Base-by-base conservation (phyloP, 495 filamentous ascomycete genomes). In the Terfezia claveryi region DNA sequence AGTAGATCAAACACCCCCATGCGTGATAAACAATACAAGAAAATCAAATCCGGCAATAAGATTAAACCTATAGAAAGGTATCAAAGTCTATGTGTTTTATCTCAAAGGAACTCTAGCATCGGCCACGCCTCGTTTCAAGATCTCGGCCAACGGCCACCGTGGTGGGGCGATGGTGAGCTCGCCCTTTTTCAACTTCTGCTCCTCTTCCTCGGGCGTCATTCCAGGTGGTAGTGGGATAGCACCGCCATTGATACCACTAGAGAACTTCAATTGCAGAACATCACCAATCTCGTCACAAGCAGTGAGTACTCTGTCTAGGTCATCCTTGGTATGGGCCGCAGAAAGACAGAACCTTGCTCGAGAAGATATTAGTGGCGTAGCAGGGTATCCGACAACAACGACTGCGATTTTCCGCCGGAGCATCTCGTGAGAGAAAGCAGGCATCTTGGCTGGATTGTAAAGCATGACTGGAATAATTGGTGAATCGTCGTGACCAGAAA, bases 381-480 rank as follows among this genome's bases (percentile, higher is more conserved):
- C 91, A 1, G 91, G 91, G 64, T 98, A 98, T 50, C 91, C 92
- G 57, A 98, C 91, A 38, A 98, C 82, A 50, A 98, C 91, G 50
- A 96, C 87, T n/a, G 89, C 89, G 58, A 98, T 96, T 69, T 94
- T 95, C 59, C 91, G 85, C 63, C 80, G 81, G 37, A 96, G 76
- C 91, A 98, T 96, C 68, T 96, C 89, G 67, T 93, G 91, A 37
- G 86, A 93, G 69, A 98, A 98, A 37, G 91, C 91, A 8, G 91
- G 84, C 72, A 98, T 93, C 69, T 98, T 98, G 55, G 82, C 91
- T 10, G 91, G 92, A 70, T 94, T 86, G 73, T 94, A 98, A 37
- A 98, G 78, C 55, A 94, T 72, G 62, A 96, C 58, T 52, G 91
- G 91, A 58, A 98, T 86, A 68, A 98, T 96, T 54, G 91, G 91